A percentile compares a stretch with the other conserved stretches of the same genome.
Evolutionary conservation across 495 filamentous ascomycete species (phyloP).

Genomic region (Aspergillus steynii): DNA sequence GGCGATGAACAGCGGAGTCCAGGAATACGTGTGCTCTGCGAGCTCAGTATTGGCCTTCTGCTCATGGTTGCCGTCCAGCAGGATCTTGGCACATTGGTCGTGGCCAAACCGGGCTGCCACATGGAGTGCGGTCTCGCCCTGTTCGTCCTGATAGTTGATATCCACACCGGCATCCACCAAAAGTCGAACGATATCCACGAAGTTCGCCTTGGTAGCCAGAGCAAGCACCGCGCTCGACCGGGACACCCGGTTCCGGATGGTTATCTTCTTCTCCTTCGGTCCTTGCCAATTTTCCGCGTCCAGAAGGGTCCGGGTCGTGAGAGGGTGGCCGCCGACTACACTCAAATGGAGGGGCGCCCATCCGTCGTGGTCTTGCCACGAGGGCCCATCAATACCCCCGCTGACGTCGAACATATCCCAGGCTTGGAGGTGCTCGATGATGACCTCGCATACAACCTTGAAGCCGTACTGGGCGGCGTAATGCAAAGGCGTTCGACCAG

Average conservation of each 20-base stretch:
- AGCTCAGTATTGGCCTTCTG: conserved; percentile 77
- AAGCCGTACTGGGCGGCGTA: conserved; percentile 96
- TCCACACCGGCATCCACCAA: conserved; percentile 90
- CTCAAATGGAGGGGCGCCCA: conserved; percentile 88
- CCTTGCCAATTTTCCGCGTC: conserved; percentile 75
- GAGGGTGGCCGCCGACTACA: conserved; percentile 85
- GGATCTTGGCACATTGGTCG: conserved; percentile 69
- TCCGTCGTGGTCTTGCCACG: conserved; percentile 92
- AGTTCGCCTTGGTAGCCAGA: conserved; percentile 83
- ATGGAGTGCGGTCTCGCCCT: conserved; percentile 92
- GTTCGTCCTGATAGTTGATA: conserved; percentile 89
- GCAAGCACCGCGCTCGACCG: conserved; percentile 90
- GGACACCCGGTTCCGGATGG: conserved; percentile 65
- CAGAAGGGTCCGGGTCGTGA: conserved; percentile 78
- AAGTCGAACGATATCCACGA: conserved; percentile 75
- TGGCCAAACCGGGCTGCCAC: conserved; percentile 89
- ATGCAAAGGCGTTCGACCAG: conserved; percentile 86
- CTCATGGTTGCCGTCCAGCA: conserved; percentile 66
- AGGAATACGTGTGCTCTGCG: conserved; percentile 80
- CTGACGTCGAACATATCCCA: conserved; percentile 86
- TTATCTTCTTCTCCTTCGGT: conserved; percentile 55
- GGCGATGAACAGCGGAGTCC: conserved; percentile 92
- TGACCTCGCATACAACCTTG: conserved; percentile 78
- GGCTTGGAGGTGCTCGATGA: conserved; percentile 82
- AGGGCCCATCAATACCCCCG: conserved; percentile 77